Evolutionary conservation across 495 filamentous ascomycete species (phyloP).

Genomic region (Annulohypoxylon stygium): DNA sequence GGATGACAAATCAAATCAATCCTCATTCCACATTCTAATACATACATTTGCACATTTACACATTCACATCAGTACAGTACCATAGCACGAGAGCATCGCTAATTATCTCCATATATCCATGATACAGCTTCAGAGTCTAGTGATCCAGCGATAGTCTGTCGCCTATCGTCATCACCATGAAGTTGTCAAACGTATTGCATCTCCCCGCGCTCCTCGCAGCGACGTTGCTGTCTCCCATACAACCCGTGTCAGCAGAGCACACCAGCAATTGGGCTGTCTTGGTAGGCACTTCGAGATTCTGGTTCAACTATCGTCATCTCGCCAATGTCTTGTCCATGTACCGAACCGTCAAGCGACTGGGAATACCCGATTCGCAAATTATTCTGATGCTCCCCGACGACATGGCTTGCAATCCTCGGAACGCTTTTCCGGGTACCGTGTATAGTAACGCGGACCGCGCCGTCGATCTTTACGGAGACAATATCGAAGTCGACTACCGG

Average conservation of each 20-base stretch:
- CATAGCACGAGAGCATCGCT: conserved; percentile 18
- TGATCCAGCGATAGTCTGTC: neutral
- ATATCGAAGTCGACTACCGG: conserved; percentile 98
- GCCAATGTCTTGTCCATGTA: conserved; percentile 98
- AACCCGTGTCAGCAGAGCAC: conserved; percentile 74
- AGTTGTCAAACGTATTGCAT: conserved; percentile 52
- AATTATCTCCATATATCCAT: conserved; percentile 9
- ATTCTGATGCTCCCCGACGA: conserved; percentile 99
- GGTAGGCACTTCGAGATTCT: conserved; percentile 98
- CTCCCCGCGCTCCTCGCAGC: conserved; percentile 60
- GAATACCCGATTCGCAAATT: conserved; percentile 98
- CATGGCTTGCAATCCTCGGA: conserved; percentile 99
- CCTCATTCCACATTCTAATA: conserved; percentile 17
- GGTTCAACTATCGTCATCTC: conserved; percentile 99
- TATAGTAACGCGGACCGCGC: conserved; percentile 98
- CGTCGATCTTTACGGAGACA: conserved; percentile 96
- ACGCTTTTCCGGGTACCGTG: conserved; percentile 96
- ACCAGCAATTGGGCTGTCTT: conserved; percentile 99
- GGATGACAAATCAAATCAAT: conserved; percentile 36
- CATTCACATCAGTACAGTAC: neutral
- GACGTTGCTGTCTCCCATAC: conserved; percentile 58
- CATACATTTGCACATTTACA: neutral
- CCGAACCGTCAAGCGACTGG: conserved; percentile 96
- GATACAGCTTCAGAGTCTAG: neutral
- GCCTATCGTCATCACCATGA: conserved; percentile 49